Percentiles rank a stretch among this genome's conserved stretches.
Conservation (phyloP, 768 basidiomycete species). For the Naematelia encephala region DNA sequence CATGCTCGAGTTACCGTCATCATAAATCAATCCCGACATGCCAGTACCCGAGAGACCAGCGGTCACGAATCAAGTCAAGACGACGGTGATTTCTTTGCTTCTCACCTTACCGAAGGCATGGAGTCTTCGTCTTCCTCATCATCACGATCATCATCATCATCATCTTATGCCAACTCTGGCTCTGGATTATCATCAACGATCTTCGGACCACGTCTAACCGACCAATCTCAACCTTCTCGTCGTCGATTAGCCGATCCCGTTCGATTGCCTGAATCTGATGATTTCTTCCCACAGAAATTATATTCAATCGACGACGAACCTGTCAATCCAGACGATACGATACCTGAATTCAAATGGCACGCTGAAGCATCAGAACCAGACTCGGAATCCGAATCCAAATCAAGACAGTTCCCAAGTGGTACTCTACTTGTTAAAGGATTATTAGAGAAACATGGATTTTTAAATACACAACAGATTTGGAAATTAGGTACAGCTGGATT, state of each 20-base stretch:
- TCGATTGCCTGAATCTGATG: no score
- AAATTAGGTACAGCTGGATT: conserved; percentile 20
- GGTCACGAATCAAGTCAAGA: background rate
- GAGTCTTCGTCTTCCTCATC: background rate
- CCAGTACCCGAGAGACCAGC: background rate
- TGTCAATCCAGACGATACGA: background rate
- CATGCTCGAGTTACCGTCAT: background rate
- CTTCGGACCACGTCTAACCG: no score
- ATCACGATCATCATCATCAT: background rate
- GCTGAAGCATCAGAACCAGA: background rate
- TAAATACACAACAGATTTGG: conserved; percentile 28
- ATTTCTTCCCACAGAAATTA: no score
- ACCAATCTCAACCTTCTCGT: background rate
- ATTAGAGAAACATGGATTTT: background rate
- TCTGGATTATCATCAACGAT: background rate
- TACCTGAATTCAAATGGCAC: background rate
- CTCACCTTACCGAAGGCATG: background rate
- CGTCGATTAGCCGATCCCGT: no score
- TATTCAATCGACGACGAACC: background rate
- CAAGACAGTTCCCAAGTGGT: background rate
- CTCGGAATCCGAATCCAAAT: background rate
- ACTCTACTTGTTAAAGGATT: background rate
- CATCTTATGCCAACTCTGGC: background rate
- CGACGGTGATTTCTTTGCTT: background rate
- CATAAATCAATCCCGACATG: background rate